Conservation (phyloP, 148 eudicot species). For the Arctostaphylos glauca region DNA sequence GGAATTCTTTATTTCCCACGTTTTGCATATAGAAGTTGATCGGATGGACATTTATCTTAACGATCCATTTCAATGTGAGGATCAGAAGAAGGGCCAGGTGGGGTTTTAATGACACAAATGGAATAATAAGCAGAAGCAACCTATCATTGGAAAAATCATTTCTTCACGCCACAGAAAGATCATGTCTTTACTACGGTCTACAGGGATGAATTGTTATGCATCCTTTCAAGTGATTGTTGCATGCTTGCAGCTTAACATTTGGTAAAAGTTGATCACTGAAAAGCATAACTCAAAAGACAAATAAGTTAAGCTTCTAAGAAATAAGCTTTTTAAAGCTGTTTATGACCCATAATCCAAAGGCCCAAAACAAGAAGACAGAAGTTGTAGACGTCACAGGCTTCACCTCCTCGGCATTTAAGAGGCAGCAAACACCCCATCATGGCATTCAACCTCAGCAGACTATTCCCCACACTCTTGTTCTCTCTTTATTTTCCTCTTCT, state of each 20-base stretch:
- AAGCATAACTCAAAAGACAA: neutral
- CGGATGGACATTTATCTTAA: no score
- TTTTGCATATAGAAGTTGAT: no score
- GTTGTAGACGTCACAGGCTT: neutral
- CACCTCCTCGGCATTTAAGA: neutral
- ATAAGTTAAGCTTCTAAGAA: neutral
- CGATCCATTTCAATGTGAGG: no score
- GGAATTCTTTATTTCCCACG: no score
- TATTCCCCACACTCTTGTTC: neutral
- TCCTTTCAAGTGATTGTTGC: neutral
- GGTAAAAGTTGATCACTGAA: neutral
- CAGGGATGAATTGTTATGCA: neutral
- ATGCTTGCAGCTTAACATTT: neutral
- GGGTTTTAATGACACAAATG: neutral
- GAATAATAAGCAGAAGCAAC: neutral
- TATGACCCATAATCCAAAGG: neutral
- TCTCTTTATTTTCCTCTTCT: neutral
- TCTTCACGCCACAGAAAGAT: neutral
- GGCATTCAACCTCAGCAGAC: neutral
- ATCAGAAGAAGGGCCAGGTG: no score
- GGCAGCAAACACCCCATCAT: neutral
- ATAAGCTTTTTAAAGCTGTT: neutral
- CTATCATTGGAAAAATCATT: neutral
- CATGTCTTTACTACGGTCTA: neutral
- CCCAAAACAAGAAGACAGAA: neutral